Percentiles rank a stretch among this genome's conserved stretches.
Evolutionary conservation across 139 green algal species (phyloP).

Genomic region (Astrephomene gubernaculifera): DNA sequence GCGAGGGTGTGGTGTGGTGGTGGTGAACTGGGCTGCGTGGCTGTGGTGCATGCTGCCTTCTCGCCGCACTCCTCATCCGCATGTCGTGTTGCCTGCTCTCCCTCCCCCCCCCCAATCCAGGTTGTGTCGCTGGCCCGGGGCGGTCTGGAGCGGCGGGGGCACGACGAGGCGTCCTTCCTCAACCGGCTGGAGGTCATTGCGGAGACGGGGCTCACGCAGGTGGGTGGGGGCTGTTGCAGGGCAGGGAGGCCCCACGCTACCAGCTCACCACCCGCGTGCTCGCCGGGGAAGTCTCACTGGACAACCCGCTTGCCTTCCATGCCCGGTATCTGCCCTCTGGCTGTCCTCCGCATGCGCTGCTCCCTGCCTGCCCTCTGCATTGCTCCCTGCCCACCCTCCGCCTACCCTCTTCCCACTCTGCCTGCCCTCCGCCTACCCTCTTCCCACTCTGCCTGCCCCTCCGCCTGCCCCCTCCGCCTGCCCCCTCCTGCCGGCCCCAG

Average conservation of each 20-base stretch:
- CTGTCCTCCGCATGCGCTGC: neutral
- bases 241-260: neutral
- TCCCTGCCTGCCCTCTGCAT: neutral
- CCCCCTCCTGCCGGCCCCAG: neutral
- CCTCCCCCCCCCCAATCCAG: constrained; percentile 7
- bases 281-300: no score
- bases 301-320: no score
- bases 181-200: constrained; percentile 80
- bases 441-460: no score
- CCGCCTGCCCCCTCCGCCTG: no score
- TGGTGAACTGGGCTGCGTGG: no score
- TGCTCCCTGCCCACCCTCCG: neutral
- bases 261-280: no score
- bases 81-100: neutral
- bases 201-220: constrained; percentile 70
- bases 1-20: no score
- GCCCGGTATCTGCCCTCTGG: no score
- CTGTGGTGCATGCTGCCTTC: no score
- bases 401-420: no score
- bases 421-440: neutral
- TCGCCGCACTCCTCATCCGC: no score
- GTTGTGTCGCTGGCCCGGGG: constrained; percentile 83
- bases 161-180: constrained; percentile 88
- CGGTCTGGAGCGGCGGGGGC: constrained; percentile 85
- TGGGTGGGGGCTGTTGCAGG: neutral